Base-by-base conservation (phyloP, 495 filamentous ascomycete genomes). In the Tricharina praecox region DNA sequence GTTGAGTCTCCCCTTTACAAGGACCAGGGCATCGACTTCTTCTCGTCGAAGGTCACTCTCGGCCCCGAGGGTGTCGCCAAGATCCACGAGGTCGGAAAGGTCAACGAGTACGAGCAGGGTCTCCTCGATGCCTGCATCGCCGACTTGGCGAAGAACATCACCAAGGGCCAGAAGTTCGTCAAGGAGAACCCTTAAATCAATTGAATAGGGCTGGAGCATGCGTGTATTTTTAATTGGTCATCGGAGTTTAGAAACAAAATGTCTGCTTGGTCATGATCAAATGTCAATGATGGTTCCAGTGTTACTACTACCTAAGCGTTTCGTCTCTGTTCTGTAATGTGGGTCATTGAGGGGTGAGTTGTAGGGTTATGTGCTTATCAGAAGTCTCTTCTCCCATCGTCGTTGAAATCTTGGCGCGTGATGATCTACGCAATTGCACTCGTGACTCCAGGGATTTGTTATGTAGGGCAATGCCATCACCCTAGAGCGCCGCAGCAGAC, bases 1-100 rank as follows among this genome's bases (percentile, higher is more conserved):
- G 87, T 97, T 59, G 85, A 97, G 66, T 83, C 77, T 67, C 87
- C 90, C 44, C 77, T 97, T 48, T 96, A 81, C 81, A 94, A 94
- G 80, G 84, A 93, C 68, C 77, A 88, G 70, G 90, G 86, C 58
- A 72, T 86, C 62, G 79, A 93, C 49, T 97, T 87, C 80, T 97
- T 97, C 72, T 79, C 86, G 62, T 85, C 80, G 64, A 77, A 72
- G 63, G 83, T 97, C 57, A 84, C 93, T 75, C 80, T 97, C 57
- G 90, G 90, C 68, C 85, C 85, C 56, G 83, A 87, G 68, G 90
- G 90, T 70, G 86, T 85, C 52, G 82, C 93, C 77, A 80, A 86
- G 76, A 87, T 95, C 65, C 70, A 78, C 64, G 72, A 78, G 50
- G 72, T 97, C 58, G 88, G 87, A 65, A 68, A 80, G 64, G 61